A percentile compares a stretch with the other conserved stretches of the same genome.
Evolutionary conservation across 148 eudicot species (phyloP).

Genomic region (Persicaria maculosa): DNA sequence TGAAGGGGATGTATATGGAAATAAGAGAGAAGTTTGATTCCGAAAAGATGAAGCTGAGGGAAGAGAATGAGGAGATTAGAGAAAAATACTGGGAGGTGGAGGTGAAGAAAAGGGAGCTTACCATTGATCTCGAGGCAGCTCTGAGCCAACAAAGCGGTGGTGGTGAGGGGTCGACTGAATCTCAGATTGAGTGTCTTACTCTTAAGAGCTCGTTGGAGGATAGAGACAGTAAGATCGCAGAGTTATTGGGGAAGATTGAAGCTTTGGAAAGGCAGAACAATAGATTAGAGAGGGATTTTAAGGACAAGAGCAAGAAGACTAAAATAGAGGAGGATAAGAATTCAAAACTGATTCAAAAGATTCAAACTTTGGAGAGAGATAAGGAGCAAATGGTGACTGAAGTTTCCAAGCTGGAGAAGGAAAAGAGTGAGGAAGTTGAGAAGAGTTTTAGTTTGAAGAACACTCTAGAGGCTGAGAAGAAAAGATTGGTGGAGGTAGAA

Average conservation of each 20-base stretch:
- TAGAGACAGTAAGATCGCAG: neutral
- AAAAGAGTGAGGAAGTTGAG: neutral
- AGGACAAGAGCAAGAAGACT: neutral
- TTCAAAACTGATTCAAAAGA: neutral
- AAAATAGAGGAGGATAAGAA: neutral
- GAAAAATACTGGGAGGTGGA: neutral
- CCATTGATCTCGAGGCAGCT: neutral
- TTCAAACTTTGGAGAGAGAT: neutral
- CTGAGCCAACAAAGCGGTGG: neutral
- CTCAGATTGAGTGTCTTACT: neutral
- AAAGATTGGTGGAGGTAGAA: neutral
- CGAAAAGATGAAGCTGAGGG: neutral
- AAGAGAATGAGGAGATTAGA: neutral
- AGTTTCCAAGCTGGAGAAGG: neutral
- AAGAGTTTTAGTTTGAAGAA: neutral
- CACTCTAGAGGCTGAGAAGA: neutral
- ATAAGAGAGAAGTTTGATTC: neutral
- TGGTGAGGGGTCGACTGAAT: neutral
- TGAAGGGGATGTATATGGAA: neutral
- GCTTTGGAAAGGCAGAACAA: neutral
- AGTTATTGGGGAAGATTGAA: neutral
- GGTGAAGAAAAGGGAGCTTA: constrained; percentile 1
- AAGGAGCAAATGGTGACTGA: neutral
- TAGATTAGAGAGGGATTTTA: neutral
- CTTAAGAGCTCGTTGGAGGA: constrained; percentile 4